Conservation (phyloP, 169 alveolate species). For the Condylostoma magnum region DNA sequence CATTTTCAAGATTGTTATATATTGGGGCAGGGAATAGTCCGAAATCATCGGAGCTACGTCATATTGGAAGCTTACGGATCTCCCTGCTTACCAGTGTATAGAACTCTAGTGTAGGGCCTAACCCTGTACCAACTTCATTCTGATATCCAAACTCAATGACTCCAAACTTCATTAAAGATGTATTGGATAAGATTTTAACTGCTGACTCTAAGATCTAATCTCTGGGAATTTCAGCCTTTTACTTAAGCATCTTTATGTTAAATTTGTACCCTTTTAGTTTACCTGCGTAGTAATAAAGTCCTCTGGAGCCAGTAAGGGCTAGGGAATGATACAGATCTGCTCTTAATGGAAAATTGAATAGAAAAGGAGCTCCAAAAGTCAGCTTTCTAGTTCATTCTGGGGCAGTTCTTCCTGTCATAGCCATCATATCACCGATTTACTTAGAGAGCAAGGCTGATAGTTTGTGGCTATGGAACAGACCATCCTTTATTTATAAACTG, state of each 20-base stretch:
- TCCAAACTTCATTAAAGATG: conserved; percentile 40
- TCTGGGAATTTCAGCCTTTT: conserved; percentile 59
- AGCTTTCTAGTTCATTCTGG: conserved; percentile 32
- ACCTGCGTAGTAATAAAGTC: conserved; percentile 15
- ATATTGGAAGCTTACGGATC: conserved; percentile 26
- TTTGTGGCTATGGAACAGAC: background rate
- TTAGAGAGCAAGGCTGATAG: conserved; percentile 21
- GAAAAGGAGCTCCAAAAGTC: conserved; percentile 29
- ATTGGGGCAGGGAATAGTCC: conserved; percentile 30
- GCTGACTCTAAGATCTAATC: conserved; percentile 50
- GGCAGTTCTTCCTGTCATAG: conserved; percentile 24
- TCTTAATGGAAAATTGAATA: conserved; percentile 48
- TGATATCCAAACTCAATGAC: conserved; percentile 62
- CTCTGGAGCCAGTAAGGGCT: conserved; percentile 30
- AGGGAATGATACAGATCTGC: conserved; percentile 29
- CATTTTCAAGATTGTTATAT: background rate
- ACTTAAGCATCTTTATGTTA: conserved; percentile 43
- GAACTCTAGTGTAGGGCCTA: conserved; percentile 80
- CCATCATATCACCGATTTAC: conserved; percentile 37
- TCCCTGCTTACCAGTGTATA: conserved; percentile 51
- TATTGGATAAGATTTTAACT: conserved; percentile 36
- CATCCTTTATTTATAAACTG: background rate
- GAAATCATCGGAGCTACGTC: conserved; percentile 14
- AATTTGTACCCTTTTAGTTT: conserved; percentile 38
- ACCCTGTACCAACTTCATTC: conserved; percentile 76